A percentile compares a stretch with the other conserved stretches of the same genome.
Conservation (phyloP, 495 filamentous ascomycete genomes). For the Aspergillus bertholletiae region DNA sequence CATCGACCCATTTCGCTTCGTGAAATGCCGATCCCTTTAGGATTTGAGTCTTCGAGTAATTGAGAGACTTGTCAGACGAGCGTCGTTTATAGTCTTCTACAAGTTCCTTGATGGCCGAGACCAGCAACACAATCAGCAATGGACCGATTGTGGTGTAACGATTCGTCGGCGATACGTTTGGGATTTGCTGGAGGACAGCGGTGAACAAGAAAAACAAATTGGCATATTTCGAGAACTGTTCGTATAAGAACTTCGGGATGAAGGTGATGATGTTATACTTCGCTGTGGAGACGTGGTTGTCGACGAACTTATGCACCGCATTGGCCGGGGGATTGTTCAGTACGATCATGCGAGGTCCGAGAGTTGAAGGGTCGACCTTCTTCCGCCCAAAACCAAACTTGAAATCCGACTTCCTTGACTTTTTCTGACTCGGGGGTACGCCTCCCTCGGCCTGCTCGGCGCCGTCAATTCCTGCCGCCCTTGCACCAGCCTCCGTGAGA, state of each 20-base stretch:
- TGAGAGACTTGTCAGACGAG: slow-evolving; percentile 80
- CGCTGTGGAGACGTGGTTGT: slow-evolving; percentile 95
- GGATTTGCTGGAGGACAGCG: slow-evolving; percentile 91
- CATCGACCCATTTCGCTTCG: slow-evolving; percentile 88
- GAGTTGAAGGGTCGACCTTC: slow-evolving; percentile 81
- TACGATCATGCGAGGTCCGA: slow-evolving; percentile 91
- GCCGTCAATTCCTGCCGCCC: slow-evolving; percentile 38
- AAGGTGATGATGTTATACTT: slow-evolving; percentile 98
- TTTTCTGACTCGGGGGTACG: slow-evolving; percentile 44
- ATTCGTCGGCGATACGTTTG: slow-evolving; percentile 91
- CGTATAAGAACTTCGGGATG: slow-evolving; percentile 94
- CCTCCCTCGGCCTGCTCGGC: slow-evolving; percentile 27
- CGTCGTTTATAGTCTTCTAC: slow-evolving; percentile 93
- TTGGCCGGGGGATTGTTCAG: slow-evolving; percentile 98
- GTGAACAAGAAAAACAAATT: slow-evolving; percentile 99
- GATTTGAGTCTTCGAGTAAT: slow-evolving; percentile 82
- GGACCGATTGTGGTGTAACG: slow-evolving; percentile 94
- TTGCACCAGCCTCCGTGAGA: slow-evolving; percentile 72
- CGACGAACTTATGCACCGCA: slow-evolving; percentile 77
- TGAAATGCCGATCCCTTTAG: slow-evolving; percentile 81
- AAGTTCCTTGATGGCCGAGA: slow-evolving; percentile 92
- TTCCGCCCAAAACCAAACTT: slow-evolving; percentile 91
- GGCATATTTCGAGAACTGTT: slow-evolving; percentile 99
- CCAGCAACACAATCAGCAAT: slow-evolving; percentile 79
- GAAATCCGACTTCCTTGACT: slow-evolving; percentile 68